phyloP scores from a whole-genome alignment of 306 rosid genomes.

The Prunus padus region DNA sequence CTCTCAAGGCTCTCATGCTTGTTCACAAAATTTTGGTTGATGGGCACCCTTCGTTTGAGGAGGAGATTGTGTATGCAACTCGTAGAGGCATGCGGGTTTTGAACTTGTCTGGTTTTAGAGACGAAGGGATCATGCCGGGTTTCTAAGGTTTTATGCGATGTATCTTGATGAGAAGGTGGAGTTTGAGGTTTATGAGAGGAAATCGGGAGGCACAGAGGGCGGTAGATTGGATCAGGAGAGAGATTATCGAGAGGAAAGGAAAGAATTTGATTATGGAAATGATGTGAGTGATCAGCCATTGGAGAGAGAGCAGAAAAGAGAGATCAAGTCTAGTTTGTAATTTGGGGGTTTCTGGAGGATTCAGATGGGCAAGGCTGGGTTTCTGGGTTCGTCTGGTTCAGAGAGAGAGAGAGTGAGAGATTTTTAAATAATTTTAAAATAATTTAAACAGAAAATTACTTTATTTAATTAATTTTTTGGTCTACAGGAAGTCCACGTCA shows the following conservation, averaged over 20 bases:
- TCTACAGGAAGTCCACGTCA: too few relatives aligned
- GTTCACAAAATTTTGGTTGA: slow-evolving; percentile 67
- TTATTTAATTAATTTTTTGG: too few relatives aligned
- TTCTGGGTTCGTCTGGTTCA: too few relatives aligned
- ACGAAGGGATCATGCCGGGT: slow-evolving; percentile 78
- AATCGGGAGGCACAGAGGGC: slow-evolving; percentile 25
- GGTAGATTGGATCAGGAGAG: slow-evolving; percentile 22
- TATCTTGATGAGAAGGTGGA: slow-evolving; percentile 77
- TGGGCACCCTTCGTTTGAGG: slow-evolving; percentile 70
- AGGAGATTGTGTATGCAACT: slow-evolving; percentile 56
- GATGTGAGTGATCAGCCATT: slow-evolving; percentile 29
- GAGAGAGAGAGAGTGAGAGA: too few relatives aligned
- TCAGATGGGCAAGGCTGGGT: too few relatives aligned
- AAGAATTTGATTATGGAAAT: slow-evolving; percentile 38
- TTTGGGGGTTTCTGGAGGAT: too few relatives aligned
- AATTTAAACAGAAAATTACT: too few relatives aligned
- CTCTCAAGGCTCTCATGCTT: slow-evolving; percentile 70
- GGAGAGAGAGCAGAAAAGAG: slow-evolving; percentile 39
- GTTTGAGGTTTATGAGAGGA: slow-evolving; percentile 52
- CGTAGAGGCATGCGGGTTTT: slow-evolving; percentile 59
- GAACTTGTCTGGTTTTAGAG: slow-evolving; percentile 68
- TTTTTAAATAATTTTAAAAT: too few relatives aligned
- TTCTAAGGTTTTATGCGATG: slow-evolving; percentile 65
- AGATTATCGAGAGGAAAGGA: slow-evolving; percentile 27
- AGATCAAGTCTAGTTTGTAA: slow-evolving; percentile 18